Conservation (phyloP, 345 rosid genomes). For the Boechera retrofracta region DNA sequence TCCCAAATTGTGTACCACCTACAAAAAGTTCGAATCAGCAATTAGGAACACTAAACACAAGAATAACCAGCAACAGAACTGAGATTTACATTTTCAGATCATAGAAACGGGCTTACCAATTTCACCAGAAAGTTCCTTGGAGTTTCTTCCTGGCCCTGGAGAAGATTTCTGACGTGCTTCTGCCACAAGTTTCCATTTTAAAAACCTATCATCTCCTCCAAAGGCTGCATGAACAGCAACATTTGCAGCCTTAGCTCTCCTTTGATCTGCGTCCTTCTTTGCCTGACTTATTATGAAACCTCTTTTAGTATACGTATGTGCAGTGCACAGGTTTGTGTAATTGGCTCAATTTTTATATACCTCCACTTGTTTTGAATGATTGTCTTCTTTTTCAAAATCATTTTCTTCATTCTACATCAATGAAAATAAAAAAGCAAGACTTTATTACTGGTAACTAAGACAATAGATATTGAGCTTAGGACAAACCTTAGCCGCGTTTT, state of each 20-base stretch:
- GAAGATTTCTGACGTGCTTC: slow-evolving; percentile 74
- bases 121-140: slow-evolving; percentile 51
- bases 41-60: slow-evolving; percentile 10
- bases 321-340: slow-evolving; percentile 4
- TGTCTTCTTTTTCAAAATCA: slow-evolving; percentile 71
- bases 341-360: slow-evolving; percentile 46
- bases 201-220: slow-evolving; percentile 82
- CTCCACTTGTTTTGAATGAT: slow-evolving; percentile 58
- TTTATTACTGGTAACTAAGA: slow-evolving; percentile 3
- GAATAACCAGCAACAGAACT: slow-evolving; percentile 5
- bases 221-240: slow-evolving; percentile 89
- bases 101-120: slow-evolving; percentile 51
- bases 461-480: slow-evolving; percentile 8
- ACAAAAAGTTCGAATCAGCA: slow-evolving; percentile 15
- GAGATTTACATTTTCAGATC: slow-evolving; percentile 2
- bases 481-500: slow-evolving; percentile 64
- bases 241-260: slow-evolving; percentile 93
- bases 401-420: slow-evolving; percentile 55
- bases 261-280: slow-evolving; percentile 75
- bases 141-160: slow-evolving; percentile 49
- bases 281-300: slow-evolving; percentile 46
- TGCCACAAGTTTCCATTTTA: slow-evolving; percentile 97
- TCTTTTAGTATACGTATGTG: slow-evolving; percentile 11
- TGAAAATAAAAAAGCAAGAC: neutral
- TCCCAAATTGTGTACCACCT: slow-evolving; percentile 61